Base-by-base conservation (phyloP, 352 stramenopile species). In the Blastocystis sp. region DNA sequence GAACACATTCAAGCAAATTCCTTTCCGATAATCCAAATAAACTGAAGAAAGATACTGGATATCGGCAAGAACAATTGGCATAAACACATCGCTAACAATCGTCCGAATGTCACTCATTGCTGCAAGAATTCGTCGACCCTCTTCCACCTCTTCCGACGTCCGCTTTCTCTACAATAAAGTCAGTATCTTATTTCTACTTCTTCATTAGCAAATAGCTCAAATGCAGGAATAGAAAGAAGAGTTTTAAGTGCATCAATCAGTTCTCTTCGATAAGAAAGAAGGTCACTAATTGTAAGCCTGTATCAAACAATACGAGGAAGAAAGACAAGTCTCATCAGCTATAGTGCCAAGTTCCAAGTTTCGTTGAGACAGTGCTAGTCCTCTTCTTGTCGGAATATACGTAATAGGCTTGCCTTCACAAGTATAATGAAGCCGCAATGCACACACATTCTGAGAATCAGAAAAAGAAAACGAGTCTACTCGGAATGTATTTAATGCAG, bases 1-100 rank as follows among this genome's bases (percentile, higher is more conserved):
- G 24, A 7, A 80, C 19, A 59, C 2, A 42, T 9, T 54, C 27
- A 80, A 39, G 0, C 58, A 29, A 37, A 80, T 59, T 11, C 43
- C 24, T 24, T 61, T 80, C 11, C 69, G 43, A 39, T 80, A 80
- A n/a, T 80, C 69, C 4, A 80, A 1, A 24, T 80, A 80, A 16
- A 59, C 69, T 6, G 14, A n/a, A 19, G 43, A 27, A 16, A 80
- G 69, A 21, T 80, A 49, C 27, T 80, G 69, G n/a, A 80, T 43
- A 80, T 80, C 69, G 3, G 69, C 42, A 27, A 80, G 24, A 16
- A 80, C 24, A 12, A 80, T 27, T 32, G 69, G 69, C 14, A 80
- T 6, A 27, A 80, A 80, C 3, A 80, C 69, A 19, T 59, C 49
- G 32, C 27, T 58, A 5, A 49, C 61, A 37, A 80, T 37, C 19